These are phyloP conservation scores for Amanita polypyramis DNA, from an alignment of 768 basidiomycete genomes.

Conservation along the genomic window DNA sequence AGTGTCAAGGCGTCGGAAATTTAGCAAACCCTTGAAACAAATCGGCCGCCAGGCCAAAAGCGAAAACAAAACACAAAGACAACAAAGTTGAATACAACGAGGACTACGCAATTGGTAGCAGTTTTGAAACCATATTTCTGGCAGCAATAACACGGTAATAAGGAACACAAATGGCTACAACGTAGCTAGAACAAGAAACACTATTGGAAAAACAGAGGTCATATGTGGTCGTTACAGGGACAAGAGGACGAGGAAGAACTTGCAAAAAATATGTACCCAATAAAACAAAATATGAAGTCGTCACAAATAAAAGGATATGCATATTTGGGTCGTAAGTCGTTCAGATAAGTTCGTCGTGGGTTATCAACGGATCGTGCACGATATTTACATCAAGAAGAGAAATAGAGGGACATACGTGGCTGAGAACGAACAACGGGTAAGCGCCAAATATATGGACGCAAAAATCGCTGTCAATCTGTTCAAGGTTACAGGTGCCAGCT, in stretches of 20 bases:
- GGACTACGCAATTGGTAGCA: too few species aligned
- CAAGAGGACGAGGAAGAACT: conserved; percentile 13
- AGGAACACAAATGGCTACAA: too few species aligned
- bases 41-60: too few species aligned
- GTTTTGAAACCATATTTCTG: too few species aligned
- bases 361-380: not conserved
- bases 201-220: too few species aligned
- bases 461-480: not conserved
- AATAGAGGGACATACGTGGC: not conserved
- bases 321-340: not conserved
- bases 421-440: not conserved
- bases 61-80: too few species aligned
- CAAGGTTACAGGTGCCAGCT: not conserved
- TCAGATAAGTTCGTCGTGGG: not conserved
- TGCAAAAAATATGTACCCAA: conserved; percentile 8
- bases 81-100: too few species aligned
- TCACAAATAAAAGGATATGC: not conserved
- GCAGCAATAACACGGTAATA: too few species aligned
- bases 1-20: too few species aligned
- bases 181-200: conserved; percentile 17
- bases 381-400: not conserved
- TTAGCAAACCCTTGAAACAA: too few species aligned
- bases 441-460: not conserved
- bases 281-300: not conserved
- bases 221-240: conserved; percentile 69